Evolutionary conservation across 306 rosid genomes (phyloP).

Genomic region (Alnus glutinosa): DNA sequence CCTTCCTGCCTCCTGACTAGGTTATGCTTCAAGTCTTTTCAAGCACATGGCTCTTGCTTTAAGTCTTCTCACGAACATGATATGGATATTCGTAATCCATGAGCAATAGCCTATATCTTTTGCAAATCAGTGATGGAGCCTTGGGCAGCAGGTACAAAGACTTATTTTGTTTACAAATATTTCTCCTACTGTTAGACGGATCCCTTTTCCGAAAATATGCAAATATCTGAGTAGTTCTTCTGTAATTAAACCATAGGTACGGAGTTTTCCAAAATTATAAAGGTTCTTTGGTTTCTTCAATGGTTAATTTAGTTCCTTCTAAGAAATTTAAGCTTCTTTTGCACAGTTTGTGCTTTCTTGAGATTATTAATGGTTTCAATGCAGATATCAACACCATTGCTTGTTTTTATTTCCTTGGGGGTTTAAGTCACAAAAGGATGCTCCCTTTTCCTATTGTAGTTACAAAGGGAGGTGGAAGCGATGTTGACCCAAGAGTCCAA

Average conservation of each 20-base stretch:
- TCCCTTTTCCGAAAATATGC: slow-evolving; percentile 14
- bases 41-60: slow-evolving; percentile 32
- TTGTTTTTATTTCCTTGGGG: slow-evolving; percentile 17
- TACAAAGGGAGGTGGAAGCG: slow-evolving; percentile 28
- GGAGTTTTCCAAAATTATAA: neutral
- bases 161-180: slow-evolving; percentile 1
- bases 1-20: slow-evolving; percentile 18
- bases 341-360: slow-evolving; percentile 14
- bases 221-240: neutral
- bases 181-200: slow-evolving; percentile 7
- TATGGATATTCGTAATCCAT: slow-evolving; percentile 19
- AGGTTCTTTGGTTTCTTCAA: neutral
- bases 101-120: slow-evolving; percentile 5
- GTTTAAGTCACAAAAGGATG: slow-evolving; percentile 11
- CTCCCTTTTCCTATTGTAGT: slow-evolving; percentile 8
- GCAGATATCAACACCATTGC: slow-evolving; percentile 15
- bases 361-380: slow-evolving; percentile 5
- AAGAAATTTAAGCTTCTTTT: neutral
- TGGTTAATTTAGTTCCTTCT: neutral
- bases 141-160: slow-evolving; percentile 1
- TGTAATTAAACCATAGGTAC: neutral
- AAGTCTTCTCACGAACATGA: slow-evolving; percentile 16
- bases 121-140: slow-evolving; percentile 13
- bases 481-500: slow-evolving; percentile 27
- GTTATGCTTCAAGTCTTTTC: slow-evolving; percentile 30